phyloP scores from a whole-genome alignment of 805 yeast genomes.

The Wickerhamiella lipophila region DNA sequence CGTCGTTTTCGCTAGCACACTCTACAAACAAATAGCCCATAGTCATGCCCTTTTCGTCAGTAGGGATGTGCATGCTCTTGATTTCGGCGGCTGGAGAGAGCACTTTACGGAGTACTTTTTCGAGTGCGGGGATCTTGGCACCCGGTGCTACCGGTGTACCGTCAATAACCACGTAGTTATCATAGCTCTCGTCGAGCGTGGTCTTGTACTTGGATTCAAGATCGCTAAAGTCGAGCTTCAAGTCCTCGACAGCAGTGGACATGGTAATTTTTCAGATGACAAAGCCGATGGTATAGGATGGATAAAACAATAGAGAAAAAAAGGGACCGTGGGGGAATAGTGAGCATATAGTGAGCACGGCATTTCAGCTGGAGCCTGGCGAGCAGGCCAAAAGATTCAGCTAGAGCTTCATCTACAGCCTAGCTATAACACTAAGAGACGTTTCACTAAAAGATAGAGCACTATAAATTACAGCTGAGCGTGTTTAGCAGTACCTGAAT shows the following conservation, averaged over 20 bases:
- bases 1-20: conserved; percentile 53
- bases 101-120: conserved; percentile 73
- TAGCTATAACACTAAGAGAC: no score
- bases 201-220: conserved; percentile 64
- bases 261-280: conserved; percentile 9
- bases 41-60: conserved; percentile 54
- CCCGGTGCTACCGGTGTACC: conserved; percentile 96
- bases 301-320: no score
- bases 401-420: no score
- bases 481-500: no score
- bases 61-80: conserved; percentile 65
- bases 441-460: no score
- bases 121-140: conserved; percentile 66
- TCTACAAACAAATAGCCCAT: conserved; percentile 76
- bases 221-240: conserved; percentile 54
- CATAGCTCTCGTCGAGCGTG: conserved; percentile 49
- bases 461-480: no score
- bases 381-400: no score
- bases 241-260: conserved; percentile 8
- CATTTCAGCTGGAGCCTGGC: no score
- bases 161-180: conserved; percentile 72
- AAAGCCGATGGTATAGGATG: not conserved
- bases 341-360: no score
- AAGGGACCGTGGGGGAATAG: no score
- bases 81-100: conserved; percentile 70